These are phyloP conservation scores for Solanum virginianum DNA, from an alignment of 257 asterid genomes.

Conservation along the genomic window DNA sequence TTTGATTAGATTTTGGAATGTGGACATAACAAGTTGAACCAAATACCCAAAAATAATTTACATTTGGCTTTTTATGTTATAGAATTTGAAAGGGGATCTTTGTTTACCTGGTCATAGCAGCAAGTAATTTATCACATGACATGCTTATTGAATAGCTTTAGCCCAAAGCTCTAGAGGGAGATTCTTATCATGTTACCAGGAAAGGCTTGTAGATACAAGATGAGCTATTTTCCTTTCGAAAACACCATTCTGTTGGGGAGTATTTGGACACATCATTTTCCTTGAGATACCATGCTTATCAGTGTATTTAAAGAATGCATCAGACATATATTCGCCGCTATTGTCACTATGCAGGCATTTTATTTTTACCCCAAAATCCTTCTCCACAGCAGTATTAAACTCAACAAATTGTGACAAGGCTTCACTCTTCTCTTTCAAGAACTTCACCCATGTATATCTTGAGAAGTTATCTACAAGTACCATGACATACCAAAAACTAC, in stretches of 20 bases:
- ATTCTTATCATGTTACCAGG: background rate
- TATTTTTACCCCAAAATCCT: too few species aligned
- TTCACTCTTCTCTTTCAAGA: too few species aligned
- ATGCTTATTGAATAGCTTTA: background rate
- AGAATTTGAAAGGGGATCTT: background rate
- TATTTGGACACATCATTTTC: conserved; percentile 1
- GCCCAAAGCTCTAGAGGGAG: conserved; percentile 7
- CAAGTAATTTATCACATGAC: background rate
- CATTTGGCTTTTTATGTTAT: background rate
- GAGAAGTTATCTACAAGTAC: too few species aligned
- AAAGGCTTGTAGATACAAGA: background rate
- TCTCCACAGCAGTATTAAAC: too few species aligned
- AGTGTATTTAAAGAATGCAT: background rate
- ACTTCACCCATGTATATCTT: too few species aligned
- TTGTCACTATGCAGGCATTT: too few species aligned
- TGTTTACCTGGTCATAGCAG: conserved; percentile 7
- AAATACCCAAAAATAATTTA: conserved; percentile 4
- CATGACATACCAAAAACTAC: too few species aligned
- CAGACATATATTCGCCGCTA: too few species aligned
- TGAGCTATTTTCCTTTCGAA: background rate
- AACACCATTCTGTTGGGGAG: background rate
- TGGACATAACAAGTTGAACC: too few species aligned
- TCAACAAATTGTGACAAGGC: too few species aligned
- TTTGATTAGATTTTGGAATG: too few species aligned
- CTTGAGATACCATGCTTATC: background rate